Base-by-base conservation (phyloP, 495 filamentous ascomycete genomes). In the Daldinia grandis region DNA sequence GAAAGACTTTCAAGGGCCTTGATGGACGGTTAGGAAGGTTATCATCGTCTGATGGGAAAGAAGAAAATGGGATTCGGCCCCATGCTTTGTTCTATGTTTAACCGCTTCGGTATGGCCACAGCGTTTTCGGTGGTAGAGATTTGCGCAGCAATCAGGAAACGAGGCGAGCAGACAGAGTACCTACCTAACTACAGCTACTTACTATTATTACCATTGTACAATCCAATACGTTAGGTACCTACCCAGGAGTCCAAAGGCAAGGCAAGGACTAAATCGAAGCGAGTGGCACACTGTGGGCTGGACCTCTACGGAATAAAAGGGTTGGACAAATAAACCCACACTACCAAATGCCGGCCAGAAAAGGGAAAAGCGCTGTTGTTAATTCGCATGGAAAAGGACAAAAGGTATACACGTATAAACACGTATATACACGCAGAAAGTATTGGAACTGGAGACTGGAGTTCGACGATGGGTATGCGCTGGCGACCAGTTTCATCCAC, bases 401-500 rank as follows among this genome's bases (percentile, higher is more conserved):
- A 71, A 50, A 25, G 14, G 27, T 53, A 47, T 47, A 47, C 42
- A 47, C 42, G 42, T 30, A 53, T 28, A 53, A 8, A 27, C 25
- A 53, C 28, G 27, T 30, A 51, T 19, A 47, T 49, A 49, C 33
- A 35, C 33, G 63, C 62, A 67, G 58, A 62, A 63, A 68, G 64
- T 58, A 69, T 74, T 66, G 66, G 71, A 69, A 64, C 56, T 68
- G 42, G 42, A 47, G 42, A 47, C 42, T 47, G 61, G 70, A 73
- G 65, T 62, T 73, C 55, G 61, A 62, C 56, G 53, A 57, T 74
- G 62, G 62, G 67, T 72, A 76, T 77, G 75, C 75, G 75, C 75
- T 77, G 75, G 75, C 75, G 70, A 42, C 62, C 60, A 76, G 75
- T 74, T 77, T 74, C 65, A 74, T 74, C 71, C 71, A 70, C 73